Evolutionary conservation across 345 rosid species (phyloP), one percentile per base, ranked within the genome.

Genomic region (Populus ilicifolia): DNA sequence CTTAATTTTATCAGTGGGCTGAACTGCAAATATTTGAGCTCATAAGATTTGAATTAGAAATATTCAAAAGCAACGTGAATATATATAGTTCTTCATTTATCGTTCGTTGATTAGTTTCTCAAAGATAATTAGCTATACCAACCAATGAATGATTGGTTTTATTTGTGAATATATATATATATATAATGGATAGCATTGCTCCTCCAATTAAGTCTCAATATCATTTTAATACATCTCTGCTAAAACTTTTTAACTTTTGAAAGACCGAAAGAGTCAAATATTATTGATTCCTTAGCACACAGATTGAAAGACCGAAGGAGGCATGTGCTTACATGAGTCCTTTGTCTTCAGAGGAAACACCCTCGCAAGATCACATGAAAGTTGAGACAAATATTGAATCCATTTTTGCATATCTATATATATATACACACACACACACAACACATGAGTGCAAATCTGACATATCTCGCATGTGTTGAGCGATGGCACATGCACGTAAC

Each of bases 401-500:
- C 63, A 12, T 16, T 46, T 16, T 9, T 21, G 10, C n/a, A 8
- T 0, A n/a, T 10, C 3, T 12, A 8, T n/a, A 6, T 20, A 1
- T 1, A 33, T 1, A 8, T 0, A 39, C 0, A 9, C n/a, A n/a
- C 2, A 39, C 11, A 39, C 11, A 41, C 3, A 10, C 3, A 43
- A 11, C 46, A 43, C 39, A 7, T 8, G 61, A 54, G 4, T 2
- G 23, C 61, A 20, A 29, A 23, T 59, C 13, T 59, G 62, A n/a
- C 62, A 8, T 56, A 1, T 8, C 11, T 56, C 62, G 62, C 63
- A n/a, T 59, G 63, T n/a, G 29, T 11, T 54, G 25, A 21, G 61
- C 61, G 46, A 46, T 48, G 56, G 73, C 63, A 74, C 63, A 65
- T 43, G 69, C 70, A 23, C 67, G 67, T 27, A 41, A 14, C 27